Conservation (phyloP, 345 rosid genomes). For the Lenwebbia sp. region DNA sequence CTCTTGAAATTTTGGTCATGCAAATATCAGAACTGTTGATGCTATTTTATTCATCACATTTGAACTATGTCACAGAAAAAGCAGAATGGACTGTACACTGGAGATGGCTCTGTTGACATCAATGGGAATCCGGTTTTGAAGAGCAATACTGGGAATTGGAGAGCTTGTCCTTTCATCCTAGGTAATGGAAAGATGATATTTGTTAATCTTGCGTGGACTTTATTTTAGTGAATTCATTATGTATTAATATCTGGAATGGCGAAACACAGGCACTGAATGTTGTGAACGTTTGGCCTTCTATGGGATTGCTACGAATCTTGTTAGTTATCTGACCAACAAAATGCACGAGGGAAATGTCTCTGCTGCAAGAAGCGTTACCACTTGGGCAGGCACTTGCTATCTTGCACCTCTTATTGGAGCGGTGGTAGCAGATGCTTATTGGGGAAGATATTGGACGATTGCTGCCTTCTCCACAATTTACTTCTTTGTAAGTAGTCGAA, state of each 20-base stretch:
- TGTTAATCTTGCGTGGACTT: neutral
- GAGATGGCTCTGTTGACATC: constrained; percentile 89
- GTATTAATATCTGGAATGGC: neutral
- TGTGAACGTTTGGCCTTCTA: constrained; percentile 94
- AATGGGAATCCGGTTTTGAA: constrained; percentile 67
- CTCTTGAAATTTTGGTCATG: neutral
- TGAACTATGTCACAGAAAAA: constrained; percentile 11
- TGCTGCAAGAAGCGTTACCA: constrained; percentile 81
- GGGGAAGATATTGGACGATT: constrained; percentile 99
- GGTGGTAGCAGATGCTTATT: constrained; percentile 81
- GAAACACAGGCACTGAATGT: constrained; percentile 63
- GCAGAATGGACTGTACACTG: constrained; percentile 40
- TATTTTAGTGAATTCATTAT: neutral
- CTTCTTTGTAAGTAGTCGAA: constrained; percentile 36
- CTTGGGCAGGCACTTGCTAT: constrained; percentile 91
- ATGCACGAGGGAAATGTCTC: constrained; percentile 84
- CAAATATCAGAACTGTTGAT: neutral
- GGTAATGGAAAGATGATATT: constrained; percentile 20
- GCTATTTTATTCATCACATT: constrained; percentile 1
- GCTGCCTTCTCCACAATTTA: constrained; percentile 78
- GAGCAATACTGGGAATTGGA: constrained; percentile 85
- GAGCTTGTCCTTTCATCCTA: constrained; percentile 90
- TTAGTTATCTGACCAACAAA: constrained; percentile 70
- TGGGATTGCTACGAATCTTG: constrained; percentile 84
- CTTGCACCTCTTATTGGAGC: constrained; percentile 93